phyloP scores from a whole-genome alignment of 2,329 filamentous ascomycete genomes.

The Metarhizium sp. region DNA sequence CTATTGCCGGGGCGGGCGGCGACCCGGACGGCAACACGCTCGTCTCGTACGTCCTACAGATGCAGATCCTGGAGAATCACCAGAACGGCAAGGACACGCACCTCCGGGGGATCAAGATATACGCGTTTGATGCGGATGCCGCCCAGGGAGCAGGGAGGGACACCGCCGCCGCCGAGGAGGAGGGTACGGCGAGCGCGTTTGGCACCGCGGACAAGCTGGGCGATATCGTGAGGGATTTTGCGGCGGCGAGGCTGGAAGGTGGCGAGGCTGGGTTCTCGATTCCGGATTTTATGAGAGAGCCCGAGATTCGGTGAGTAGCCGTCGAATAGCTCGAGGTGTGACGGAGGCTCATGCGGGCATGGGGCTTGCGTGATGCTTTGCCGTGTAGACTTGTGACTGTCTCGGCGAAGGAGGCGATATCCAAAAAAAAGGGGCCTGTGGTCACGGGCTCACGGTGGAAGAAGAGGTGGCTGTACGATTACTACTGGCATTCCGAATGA shows the following conservation, averaged over 20 bases:
- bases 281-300: conserved; percentile 33
- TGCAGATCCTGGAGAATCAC: conserved; percentile 90
- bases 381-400: no score
- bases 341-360: no score
- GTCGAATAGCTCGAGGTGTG: background rate
- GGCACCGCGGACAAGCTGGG: conserved; percentile 14
- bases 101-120: conserved; percentile 85
- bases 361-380: background rate
- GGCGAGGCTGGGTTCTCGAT: conserved; percentile 25
- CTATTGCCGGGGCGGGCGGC: conserved; percentile 44
- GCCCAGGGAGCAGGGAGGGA: conserved; percentile 25
- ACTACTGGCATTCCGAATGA: no score
- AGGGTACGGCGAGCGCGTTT: conserved; percentile 13
- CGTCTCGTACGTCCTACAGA: conserved; percentile 80
- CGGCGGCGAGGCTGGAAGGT: conserved; percentile 19
- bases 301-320: conserved; percentile 27
- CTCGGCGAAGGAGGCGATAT: no score
- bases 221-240: conserved; percentile 18
- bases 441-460: no score
- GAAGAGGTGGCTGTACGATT: no score
- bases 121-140: conserved; percentile 44
- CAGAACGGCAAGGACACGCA: conserved; percentile 99
- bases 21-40: conserved; percentile 63
- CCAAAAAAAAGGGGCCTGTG: no score
- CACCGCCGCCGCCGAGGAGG: conserved; percentile 16